A percentile compares a stretch with the other conserved stretches of the same genome.
Conservation (phyloP, 495 filamentous ascomycete genomes). For the Penicillium arizonense region DNA sequence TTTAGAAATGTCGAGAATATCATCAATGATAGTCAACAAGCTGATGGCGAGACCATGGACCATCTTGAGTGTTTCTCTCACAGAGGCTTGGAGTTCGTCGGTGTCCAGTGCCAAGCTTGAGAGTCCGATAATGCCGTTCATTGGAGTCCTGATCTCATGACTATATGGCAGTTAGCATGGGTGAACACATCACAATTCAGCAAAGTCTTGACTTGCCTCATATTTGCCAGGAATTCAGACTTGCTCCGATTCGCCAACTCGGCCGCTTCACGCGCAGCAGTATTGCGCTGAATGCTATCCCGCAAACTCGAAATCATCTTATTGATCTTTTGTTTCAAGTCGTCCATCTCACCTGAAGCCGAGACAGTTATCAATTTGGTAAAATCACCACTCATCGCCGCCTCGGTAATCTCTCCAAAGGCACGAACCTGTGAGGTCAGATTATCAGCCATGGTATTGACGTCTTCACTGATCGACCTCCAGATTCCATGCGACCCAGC, state of each 20-base stretch:
- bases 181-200: constrained; percentile 57
- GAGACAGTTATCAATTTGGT: constrained; percentile 87
- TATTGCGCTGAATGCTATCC: constrained; percentile 48
- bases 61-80: constrained; percentile 89
- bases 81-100: constrained; percentile 66
- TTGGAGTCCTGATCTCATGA: constrained; percentile 80
- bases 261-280: constrained; percentile 47
- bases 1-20: constrained; percentile 83
- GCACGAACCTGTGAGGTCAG: constrained; percentile 87
- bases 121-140: constrained; percentile 71
- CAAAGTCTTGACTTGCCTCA: constrained; percentile 78
- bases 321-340: constrained; percentile 92
- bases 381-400: constrained; percentile 85
- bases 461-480: constrained; percentile 88
- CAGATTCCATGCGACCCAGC: constrained; percentile 92
- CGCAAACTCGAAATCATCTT: constrained; percentile 88
- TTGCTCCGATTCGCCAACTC: constrained; percentile 61
- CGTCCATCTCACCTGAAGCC: constrained; percentile 94
- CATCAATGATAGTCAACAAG: constrained; percentile 78
- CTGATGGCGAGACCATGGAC: constrained; percentile 84
- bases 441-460: constrained; percentile 79
- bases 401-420: constrained; percentile 89
- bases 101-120: constrained; percentile 70
- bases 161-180: constrained; percentile 42
- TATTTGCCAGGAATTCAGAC: constrained; percentile 67